Conservation (phyloP, 306 rosid species). For the Citrullus amarus region DNA sequence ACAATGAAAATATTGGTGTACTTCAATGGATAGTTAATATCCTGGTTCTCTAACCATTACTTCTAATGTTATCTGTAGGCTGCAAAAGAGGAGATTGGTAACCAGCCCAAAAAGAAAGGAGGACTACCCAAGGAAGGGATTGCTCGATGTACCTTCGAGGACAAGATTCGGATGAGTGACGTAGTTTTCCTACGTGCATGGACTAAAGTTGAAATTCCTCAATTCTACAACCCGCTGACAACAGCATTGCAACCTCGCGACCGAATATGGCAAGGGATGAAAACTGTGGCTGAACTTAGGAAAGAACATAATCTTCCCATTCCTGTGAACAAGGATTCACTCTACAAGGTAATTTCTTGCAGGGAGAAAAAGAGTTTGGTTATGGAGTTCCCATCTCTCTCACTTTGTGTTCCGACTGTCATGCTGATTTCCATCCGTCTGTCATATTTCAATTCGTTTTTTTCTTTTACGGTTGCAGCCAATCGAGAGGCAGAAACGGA, state of each 20-base stretch:
- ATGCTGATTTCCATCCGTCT: background rate
- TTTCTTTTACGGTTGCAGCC: conserved; percentile 27
- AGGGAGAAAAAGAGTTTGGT: background rate
- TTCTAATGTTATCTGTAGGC: conserved; percentile 39
- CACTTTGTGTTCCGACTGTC: background rate
- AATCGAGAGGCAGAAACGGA: conserved; percentile 61
- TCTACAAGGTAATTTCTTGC: conserved; percentile 49
- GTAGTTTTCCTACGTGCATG: conserved; percentile 82
- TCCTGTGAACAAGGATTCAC: conserved; percentile 85
- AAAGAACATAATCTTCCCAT: conserved; percentile 51
- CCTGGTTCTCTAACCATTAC: background rate
- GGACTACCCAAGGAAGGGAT: conserved; percentile 77
- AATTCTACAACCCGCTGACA: conserved; percentile 63
- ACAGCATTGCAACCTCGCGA: conserved; percentile 86
- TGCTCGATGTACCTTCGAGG: conserved; percentile 93
- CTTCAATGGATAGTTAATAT: background rate
- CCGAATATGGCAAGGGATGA: conserved; percentile 80
- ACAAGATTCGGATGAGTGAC: conserved; percentile 95
- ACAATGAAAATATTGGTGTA: background rate
- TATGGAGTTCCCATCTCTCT: background rate
- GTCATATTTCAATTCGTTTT: background rate
- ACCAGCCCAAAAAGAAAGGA: conserved; percentile 61
- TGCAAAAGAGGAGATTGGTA: conserved; percentile 81
- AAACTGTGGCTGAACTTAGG: conserved; percentile 83
- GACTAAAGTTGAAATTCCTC: conserved; percentile 83